A percentile compares a stretch with the other conserved stretches of the same genome.
phyloP scores from a whole-genome alignment of 2,329 filamentous ascomycete genomes.

The Helotiales sp. region DNA sequence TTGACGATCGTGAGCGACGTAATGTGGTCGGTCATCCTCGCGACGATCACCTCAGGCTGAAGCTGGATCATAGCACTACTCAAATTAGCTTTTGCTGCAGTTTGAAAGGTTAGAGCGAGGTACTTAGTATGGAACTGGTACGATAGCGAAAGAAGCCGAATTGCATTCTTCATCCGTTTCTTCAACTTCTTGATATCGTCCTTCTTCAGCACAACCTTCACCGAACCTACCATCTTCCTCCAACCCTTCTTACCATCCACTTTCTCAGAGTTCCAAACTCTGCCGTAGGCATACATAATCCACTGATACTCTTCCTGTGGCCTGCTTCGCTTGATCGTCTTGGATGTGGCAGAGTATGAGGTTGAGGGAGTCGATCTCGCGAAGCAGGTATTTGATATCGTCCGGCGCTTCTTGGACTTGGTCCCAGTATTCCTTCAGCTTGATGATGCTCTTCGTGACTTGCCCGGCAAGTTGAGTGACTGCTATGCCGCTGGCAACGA shows the following conservation, averaged over 20 bases:
- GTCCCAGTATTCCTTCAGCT: slow-evolving; percentile 29
- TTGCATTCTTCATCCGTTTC: slow-evolving; percentile 19
- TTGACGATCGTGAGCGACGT: neutral
- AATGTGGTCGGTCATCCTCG: slow-evolving; percentile 6
- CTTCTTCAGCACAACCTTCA: slow-evolving; percentile 19
- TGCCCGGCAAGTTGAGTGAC: slow-evolving; percentile 20
- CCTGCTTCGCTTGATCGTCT: slow-evolving; percentile 10
- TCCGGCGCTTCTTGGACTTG: slow-evolving; percentile 26
- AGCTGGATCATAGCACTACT: slow-evolving; percentile 22
- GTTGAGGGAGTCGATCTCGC: slow-evolving; percentile 21
- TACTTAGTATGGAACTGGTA: slow-evolving; percentile 23
- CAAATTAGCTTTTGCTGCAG: neutral
- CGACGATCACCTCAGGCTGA: slow-evolving; percentile 25
- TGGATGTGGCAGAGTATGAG: slow-evolving; percentile 18
- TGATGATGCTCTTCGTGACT: slow-evolving; percentile 19
- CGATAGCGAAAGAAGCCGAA: slow-evolving; percentile 11
- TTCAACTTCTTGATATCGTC: slow-evolving; percentile 24
- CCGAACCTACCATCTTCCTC: slow-evolving; percentile 19
- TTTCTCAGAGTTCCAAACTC: slow-evolving; percentile 19
- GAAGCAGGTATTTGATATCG: slow-evolving; percentile 19
- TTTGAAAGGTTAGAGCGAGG: neutral
- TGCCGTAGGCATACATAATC: neutral
- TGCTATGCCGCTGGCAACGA: slow-evolving; percentile 22
- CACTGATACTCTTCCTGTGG: neutral
- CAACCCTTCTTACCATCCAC: slow-evolving; percentile 14